These are phyloP conservation scores for Inonotus obliquus DNA, from an alignment of 1,284 basidiomycete species.

Conservation along the genomic window DNA sequence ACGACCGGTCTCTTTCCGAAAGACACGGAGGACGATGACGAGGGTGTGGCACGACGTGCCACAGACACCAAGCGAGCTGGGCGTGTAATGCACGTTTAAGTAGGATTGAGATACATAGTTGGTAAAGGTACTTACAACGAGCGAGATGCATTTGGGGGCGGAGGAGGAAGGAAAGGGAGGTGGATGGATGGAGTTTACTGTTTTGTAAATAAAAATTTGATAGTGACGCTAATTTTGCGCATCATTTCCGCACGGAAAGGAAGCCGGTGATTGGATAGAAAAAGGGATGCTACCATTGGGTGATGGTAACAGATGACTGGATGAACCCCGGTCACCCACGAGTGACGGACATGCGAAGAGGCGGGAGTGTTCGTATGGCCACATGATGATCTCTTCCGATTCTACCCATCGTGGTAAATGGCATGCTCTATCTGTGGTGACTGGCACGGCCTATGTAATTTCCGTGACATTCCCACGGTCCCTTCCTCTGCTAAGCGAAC, in stretches of 20 bases:
- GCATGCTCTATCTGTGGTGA: no score
- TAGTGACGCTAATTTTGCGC: constrained; percentile 4
- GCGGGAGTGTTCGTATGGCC: background rate
- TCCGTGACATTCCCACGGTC: no score
- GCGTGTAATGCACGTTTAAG: background rate
- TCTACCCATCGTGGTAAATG: background rate
- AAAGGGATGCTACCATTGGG: background rate
- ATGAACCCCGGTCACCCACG: background rate
- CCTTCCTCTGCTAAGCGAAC: no score
- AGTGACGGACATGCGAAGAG: background rate
- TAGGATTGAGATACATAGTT: background rate
- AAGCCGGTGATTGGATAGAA: background rate
- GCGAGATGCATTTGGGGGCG: constrained; percentile 5
- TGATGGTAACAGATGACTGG: background rate
- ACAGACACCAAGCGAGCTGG: constrained; percentile 6
- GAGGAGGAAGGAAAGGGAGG: background rate
- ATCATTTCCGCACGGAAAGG: background rate
- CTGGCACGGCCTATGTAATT: no score
- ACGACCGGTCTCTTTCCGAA: background rate
- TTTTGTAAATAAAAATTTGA: background rate
- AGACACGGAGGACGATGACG: constrained; percentile 1
- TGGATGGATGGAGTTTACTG: background rate
- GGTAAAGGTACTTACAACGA: constrained; percentile 2
- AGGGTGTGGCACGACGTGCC: background rate
- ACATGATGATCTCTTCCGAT: background rate